Percentiles rank a stretch among this genome's conserved stretches.
Evolutionary conservation across 129 eudicot genomes (phyloP).

Genomic region (Escallonia rubra): DNA sequence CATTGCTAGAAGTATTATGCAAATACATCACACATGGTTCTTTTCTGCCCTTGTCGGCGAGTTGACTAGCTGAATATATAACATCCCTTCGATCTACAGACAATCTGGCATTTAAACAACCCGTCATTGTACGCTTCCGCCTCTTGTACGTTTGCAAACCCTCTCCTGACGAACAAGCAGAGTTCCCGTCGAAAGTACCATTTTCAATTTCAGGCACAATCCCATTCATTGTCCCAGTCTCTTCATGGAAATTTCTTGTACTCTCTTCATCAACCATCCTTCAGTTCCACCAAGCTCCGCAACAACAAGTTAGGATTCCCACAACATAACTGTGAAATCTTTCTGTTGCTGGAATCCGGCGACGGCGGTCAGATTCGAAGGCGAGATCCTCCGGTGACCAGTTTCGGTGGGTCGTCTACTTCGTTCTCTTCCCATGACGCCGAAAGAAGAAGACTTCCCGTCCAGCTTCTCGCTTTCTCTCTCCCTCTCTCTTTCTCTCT

Average conservation of each 20-base stretch:
- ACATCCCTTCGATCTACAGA: conserved; percentile 5
- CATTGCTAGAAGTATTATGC: conserved; percentile 25
- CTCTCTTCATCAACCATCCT: conserved; percentile 16
- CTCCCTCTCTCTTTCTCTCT: too few species aligned
- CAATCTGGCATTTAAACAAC: conserved; percentile 9
- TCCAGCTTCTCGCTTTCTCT: too few species aligned
- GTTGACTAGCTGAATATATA: conserved; percentile 2
- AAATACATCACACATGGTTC: conserved; percentile 14
- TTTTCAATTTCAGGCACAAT: neutral
- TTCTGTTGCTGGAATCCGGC: too few species aligned
- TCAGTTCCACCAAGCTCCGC: neutral
- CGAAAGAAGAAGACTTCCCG: too few species aligned
- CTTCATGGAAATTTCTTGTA: neutral
- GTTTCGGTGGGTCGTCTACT: too few species aligned
- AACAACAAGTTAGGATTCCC: too few species aligned
- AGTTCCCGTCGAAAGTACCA: conserved; percentile 4
- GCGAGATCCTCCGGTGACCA: too few species aligned
- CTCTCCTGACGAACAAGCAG: conserved; percentile 1
- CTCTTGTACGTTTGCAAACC: conserved; percentile 18
- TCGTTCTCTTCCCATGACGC: too few species aligned
- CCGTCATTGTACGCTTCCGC: conserved; percentile 9
- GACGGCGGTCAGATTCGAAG: too few species aligned
- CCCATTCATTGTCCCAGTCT: neutral
- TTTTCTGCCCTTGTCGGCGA: conserved; percentile 12
- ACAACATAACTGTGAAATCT: too few species aligned